A percentile compares a stretch with the other conserved stretches of the same genome.
Conservation (phyloP, 345 rosid species). For the Dovyalis caffra region DNA sequence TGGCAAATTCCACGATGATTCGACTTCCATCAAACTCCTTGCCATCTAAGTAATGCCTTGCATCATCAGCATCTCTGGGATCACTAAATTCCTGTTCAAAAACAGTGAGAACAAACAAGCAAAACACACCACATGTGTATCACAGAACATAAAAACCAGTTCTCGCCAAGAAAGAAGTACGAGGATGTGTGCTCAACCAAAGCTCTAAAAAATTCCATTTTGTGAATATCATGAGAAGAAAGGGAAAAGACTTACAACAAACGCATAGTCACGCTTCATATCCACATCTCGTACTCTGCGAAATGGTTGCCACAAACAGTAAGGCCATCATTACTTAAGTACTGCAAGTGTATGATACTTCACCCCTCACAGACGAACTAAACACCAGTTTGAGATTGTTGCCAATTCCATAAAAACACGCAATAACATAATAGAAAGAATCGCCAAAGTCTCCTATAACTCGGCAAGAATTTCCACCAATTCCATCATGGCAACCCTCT, state of each 20-base stretch:
- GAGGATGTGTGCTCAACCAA: neutral
- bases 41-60: constrained; percentile 77
- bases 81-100: constrained; percentile 82
- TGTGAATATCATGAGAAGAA: neutral
- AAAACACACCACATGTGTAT: constrained; percentile 30
- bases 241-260: constrained; percentile 69
- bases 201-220: neutral
- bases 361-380: constrained; percentile 84
- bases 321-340: constrained; percentile 98
- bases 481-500: constrained; percentile 66
- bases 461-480: constrained; percentile 61
- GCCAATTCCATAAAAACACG: constrained; percentile 77
- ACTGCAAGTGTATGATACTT: constrained; percentile 70
- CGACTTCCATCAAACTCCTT: constrained; percentile 85
- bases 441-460: constrained; percentile 59
- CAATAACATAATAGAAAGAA: constrained; percentile 71
- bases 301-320: constrained; percentile 94
- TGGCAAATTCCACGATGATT: constrained; percentile 82
- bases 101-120: constrained; percentile 10
- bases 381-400: constrained; percentile 86
- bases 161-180: neutral
- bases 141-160: neutral
- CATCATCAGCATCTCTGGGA: constrained; percentile 96
- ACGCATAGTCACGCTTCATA: constrained; percentile 99
- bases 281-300: constrained; percentile 99